Percentiles rank a stretch among this genome's conserved stretches.
Evolutionary conservation across 2,329 filamentous ascomycete species (phyloP).

Genomic region (Colletotrichum sp.): DNA sequence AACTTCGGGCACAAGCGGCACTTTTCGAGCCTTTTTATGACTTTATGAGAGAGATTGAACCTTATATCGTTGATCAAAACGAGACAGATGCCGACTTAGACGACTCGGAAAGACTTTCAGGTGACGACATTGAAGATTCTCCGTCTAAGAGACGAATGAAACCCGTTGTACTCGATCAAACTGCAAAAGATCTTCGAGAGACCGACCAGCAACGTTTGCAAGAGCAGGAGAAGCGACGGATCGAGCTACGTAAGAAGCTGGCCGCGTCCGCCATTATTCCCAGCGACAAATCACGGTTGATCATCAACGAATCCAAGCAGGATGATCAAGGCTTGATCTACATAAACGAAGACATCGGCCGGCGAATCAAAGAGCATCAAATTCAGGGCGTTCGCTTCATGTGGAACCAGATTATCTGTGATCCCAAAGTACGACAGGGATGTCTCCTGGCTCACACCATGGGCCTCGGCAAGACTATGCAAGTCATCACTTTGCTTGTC

Average conservation of each 20-base stretch:
- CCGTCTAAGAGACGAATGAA: slow-evolving; percentile 52
- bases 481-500: slow-evolving; percentile 82
- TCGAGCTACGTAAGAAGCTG: slow-evolving; percentile 50
- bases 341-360: slow-evolving; percentile 67
- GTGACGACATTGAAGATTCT: slow-evolving; percentile 23
- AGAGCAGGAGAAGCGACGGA: slow-evolving; percentile 58
- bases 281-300: slow-evolving; percentile 55
- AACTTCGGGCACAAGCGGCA: slow-evolving; percentile 26
- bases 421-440: slow-evolving; percentile 65
- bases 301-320: slow-evolving; percentile 71
- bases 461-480: slow-evolving; percentile 93
- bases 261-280: slow-evolving; percentile 45
- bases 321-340: slow-evolving; percentile 66
- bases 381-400: slow-evolving; percentile 83
- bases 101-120: not conserved
- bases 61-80: not conserved
- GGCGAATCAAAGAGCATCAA: slow-evolving; percentile 78
- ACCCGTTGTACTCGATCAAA: slow-evolving; percentile 50
- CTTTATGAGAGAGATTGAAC: slow-evolving; percentile 25
- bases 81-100: not conserved
- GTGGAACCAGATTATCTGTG: slow-evolving; percentile 81
- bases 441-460: slow-evolving; percentile 88
- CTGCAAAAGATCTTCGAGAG: slow-evolving; percentile 58
- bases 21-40: slow-evolving; percentile 33
- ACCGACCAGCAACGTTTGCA: slow-evolving; percentile 57